Conservation (phyloP, 169 alveolate species). For the Plasmodium blacklocki region DNA sequence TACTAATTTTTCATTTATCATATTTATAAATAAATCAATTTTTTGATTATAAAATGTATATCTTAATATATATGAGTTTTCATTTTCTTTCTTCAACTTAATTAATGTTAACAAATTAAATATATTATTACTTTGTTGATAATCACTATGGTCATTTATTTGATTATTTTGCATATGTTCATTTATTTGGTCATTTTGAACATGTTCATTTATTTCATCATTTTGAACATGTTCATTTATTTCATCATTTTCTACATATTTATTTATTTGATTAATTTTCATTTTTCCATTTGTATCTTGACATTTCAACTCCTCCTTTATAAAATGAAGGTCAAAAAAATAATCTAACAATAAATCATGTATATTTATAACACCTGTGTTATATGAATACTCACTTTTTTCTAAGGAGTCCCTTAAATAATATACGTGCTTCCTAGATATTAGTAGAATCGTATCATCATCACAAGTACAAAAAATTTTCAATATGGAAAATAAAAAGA, state of each 20-base stretch:
- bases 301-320: constrained; percentile 15
- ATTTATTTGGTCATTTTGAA: not conserved
- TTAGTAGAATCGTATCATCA: not conserved
- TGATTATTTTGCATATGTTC: not conserved
- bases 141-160: too few relatives aligned
- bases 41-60: constrained; percentile 63
- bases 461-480: constrained; percentile 19
- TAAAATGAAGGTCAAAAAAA: constrained; percentile 30
- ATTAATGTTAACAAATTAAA: constrained; percentile 7
- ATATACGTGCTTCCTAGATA: not conserved
- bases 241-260: not conserved
- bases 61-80: constrained; percentile 13
- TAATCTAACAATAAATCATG: constrained; percentile 40
- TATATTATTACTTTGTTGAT: too few relatives aligned
- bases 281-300: not conserved
- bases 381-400: constrained; percentile 24
- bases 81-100: constrained; percentile 19
- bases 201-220: not conserved
- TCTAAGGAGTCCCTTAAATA: not conserved
- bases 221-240: not conserved
- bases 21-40: constrained; percentile 36
- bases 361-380: constrained; percentile 1
- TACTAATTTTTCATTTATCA: constrained; percentile 32
- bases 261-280: not conserved
- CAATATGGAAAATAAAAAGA: constrained; percentile 52